These are phyloP conservation scores for Inga laurina DNA, from an alignment of 306 rosid species.

Conservation along the genomic window DNA sequence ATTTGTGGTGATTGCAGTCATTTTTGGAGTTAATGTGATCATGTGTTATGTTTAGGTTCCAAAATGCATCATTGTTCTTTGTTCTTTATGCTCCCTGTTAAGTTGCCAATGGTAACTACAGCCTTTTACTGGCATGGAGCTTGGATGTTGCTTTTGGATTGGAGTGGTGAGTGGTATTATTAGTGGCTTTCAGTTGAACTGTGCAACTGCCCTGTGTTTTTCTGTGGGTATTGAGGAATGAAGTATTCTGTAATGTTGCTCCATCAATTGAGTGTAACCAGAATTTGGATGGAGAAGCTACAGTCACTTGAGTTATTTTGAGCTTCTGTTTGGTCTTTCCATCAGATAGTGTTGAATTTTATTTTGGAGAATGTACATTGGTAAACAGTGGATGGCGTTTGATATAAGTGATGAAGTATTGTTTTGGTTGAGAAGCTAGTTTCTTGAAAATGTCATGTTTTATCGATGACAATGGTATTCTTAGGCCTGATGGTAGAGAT, in stretches of 20 bases:
- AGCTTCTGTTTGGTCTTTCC: not conserved
- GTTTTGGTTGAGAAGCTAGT: conserved; percentile 14
- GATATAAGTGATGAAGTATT: conserved; percentile 12
- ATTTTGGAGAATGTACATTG: conserved; percentile 21
- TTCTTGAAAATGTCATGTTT: conserved; percentile 2
- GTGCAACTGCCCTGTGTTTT: not conserved
- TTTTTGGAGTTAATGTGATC: not conserved
- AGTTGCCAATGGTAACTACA: not conserved
- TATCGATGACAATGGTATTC: not conserved
- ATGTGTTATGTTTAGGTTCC: not conserved
- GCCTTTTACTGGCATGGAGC: conserved; percentile 6
- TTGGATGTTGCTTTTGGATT: not conserved
- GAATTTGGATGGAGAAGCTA: conserved; percentile 13
- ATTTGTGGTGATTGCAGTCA: not conserved
- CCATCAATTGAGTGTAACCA: not conserved
- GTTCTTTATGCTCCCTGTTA: not conserved
- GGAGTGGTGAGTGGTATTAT: not conserved
- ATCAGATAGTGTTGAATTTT: not conserved
- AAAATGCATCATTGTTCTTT: not conserved
- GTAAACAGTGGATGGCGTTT: conserved; percentile 15
- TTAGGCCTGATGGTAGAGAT: conserved; percentile 11
- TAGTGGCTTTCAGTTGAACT: not conserved
- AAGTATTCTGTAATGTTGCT: not conserved
- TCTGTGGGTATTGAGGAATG: not conserved
- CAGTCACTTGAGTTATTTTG: not conserved